Conservation (phyloP, 2,329 filamentous ascomycete genomes). For the Zymoseptoria passerinii region DNA sequence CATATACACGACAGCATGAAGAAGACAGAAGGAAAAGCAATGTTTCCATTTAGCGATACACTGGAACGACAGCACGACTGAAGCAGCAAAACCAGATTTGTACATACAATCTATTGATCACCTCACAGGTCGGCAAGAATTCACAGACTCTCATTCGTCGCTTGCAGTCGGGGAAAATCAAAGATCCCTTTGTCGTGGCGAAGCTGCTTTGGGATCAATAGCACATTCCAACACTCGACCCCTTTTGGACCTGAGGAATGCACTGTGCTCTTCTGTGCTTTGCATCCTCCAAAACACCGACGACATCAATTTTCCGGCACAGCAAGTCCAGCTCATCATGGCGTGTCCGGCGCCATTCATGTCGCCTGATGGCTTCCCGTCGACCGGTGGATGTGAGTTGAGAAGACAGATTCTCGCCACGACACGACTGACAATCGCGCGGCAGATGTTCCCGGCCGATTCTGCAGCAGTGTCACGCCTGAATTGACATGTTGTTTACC, state of each 20-base stretch:
- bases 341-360: slow-evolving; percentile 61
- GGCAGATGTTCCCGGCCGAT: not conserved
- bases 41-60: not conserved
- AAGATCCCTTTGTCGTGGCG: not conserved
- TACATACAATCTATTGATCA: not conserved
- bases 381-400: slow-evolving; percentile 58
- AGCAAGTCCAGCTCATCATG: not conserved
- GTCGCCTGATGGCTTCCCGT: slow-evolving; percentile 51
- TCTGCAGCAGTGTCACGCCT: not conserved
- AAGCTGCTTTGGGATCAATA: not conserved
- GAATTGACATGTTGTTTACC: not conserved
- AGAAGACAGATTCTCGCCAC: not conserved
- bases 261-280: not conserved
- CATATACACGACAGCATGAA: not conserved
- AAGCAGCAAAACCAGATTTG: not conserved
- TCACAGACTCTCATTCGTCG: not conserved
- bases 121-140: not conserved
- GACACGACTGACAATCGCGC: not conserved
- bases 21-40: no score
- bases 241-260: not conserved
- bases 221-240: not conserved
- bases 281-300: not conserved
- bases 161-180: not conserved
- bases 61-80: not conserved
- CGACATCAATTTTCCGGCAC: not conserved